These are phyloP conservation scores for Bombardia bombarda DNA, from an alignment of 495 filamentous ascomycete genomes.

Conservation along the genomic window DNA sequence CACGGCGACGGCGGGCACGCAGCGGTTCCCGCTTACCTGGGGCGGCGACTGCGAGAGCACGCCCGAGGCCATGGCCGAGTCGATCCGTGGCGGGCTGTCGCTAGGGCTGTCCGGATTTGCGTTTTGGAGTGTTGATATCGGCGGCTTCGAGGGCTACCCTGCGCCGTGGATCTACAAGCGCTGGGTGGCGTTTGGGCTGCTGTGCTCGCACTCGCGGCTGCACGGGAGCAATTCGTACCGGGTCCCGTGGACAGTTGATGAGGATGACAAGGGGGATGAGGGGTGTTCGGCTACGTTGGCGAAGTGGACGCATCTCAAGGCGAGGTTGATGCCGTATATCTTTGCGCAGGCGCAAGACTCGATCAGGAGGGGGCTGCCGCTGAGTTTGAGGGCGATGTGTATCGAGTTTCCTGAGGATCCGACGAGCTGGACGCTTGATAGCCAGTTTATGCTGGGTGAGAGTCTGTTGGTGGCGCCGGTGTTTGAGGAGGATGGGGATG, in stretches of 20 bases:
- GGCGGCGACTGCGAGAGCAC: slow-evolving; percentile 67
- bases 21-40: slow-evolving; percentile 59
- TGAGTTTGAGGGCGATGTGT: slow-evolving; percentile 52
- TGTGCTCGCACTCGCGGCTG: slow-evolving; percentile 60
- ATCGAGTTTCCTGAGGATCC: slow-evolving; percentile 58
- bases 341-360: slow-evolving; percentile 45
- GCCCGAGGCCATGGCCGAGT: slow-evolving; percentile 66
- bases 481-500: slow-evolving; percentile 49
- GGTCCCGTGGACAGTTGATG: slow-evolving; percentile 64
- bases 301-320: slow-evolving; percentile 52
- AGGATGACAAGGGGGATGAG: slow-evolving; percentile 38
- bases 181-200: slow-evolving; percentile 64
- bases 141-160: slow-evolving; percentile 63
- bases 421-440: slow-evolving; percentile 55
- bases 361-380: slow-evolving; percentile 39
- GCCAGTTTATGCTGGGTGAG: slow-evolving; percentile 58
- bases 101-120: slow-evolving; percentile 59
- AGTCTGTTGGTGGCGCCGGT: slow-evolving; percentile 53
- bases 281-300: slow-evolving; percentile 48
- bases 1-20: slow-evolving; percentile 56
- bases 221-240: slow-evolving; percentile 61
- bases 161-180: slow-evolving; percentile 65
- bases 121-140: slow-evolving; percentile 66
- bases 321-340: slow-evolving; percentile 56
- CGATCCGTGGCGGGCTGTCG: slow-evolving; percentile 58